phyloP scores from a whole-genome alignment of 1,284 basidiomycete species.

The Acaromyces ingoldii region DNA sequence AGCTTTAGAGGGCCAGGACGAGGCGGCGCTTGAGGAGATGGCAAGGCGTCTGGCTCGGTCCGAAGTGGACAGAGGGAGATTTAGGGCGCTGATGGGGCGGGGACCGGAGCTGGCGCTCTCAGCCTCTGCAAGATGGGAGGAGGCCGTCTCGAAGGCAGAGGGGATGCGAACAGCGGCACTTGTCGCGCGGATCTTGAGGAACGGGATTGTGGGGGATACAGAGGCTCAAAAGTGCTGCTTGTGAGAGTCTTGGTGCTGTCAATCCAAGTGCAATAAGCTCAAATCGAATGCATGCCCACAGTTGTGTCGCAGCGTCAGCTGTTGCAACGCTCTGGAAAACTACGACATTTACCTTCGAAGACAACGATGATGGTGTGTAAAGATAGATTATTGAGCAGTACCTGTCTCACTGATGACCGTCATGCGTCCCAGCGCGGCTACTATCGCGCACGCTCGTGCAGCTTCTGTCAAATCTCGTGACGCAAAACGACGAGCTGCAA shows the following conservation, averaged over 20 bases:
- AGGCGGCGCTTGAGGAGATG: too few species aligned
- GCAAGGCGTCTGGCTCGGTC: background rate
- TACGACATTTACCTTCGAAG: background rate
- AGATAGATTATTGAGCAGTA: too few species aligned
- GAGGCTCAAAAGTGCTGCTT: background rate
- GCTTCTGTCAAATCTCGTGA: conserved; percentile 1
- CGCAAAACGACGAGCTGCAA: conserved; percentile 2
- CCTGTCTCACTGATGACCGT: too few species aligned
- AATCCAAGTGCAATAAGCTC: too few species aligned
- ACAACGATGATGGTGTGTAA: background rate
- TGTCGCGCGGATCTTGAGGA: conserved; percentile 1
- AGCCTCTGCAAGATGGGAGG: too few species aligned
- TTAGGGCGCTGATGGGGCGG: background rate
- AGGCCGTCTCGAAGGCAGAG: too few species aligned
- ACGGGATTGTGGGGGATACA: background rate
- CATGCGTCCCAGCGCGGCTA: too few species aligned
- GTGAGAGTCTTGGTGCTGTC: too few species aligned
- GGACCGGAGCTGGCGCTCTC: background rate
- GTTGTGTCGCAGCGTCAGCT: background rate
- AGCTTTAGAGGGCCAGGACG: too few species aligned
- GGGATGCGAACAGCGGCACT: background rate
- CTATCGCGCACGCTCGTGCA: conserved; percentile 1
- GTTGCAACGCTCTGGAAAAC: background rate
- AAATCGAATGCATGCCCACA: too few species aligned
- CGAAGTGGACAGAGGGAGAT: background rate